phyloP scores from a whole-genome alignment of 768 basidiomycete genomes.

The Mycena alexandri region DNA sequence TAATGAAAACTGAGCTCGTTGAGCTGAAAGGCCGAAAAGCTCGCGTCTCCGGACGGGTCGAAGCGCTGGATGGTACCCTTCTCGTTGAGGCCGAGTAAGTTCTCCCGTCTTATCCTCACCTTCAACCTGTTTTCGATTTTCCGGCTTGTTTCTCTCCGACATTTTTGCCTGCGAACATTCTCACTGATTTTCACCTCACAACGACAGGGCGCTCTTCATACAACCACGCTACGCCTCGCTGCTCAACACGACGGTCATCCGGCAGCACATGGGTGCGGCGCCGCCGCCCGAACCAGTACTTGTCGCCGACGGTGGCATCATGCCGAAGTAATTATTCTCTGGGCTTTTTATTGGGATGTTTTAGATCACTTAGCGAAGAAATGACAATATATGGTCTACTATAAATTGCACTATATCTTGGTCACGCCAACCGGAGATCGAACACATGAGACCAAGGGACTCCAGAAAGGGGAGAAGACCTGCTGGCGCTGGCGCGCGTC shows the following conservation, averaged over 20 bases:
- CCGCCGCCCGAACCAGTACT: conserved; percentile 44
- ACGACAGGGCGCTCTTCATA: conserved; percentile 75
- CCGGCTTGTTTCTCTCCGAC: background rate
- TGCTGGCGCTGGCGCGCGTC: too few species aligned
- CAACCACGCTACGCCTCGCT: conserved; percentile 91
- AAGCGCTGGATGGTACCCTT: conserved; percentile 84
- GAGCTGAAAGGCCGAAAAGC: conserved; percentile 85
- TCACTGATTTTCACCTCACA: background rate
- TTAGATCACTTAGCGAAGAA: too few species aligned
- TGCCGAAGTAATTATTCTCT: conserved; percentile 13
- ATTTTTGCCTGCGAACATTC: background rate
- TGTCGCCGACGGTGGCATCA: background rate
- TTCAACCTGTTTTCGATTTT: background rate
- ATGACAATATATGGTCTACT: too few species aligned
- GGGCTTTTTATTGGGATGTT: too few species aligned
- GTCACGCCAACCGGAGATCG: too few species aligned
- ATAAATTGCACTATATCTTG: too few species aligned
- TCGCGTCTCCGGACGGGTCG: conserved; percentile 76
- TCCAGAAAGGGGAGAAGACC: too few species aligned
- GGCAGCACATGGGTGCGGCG: conserved; percentile 76
- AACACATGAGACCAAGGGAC: too few species aligned
- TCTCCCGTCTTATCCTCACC: background rate
- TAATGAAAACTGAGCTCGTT: conserved; percentile 77
- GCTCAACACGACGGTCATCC: conserved; percentile 70
- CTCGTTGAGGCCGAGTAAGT: conserved; percentile 86